These are phyloP conservation scores for Diplosphaera chodatii DNA, from an alignment of 139 green algal genomes.

Conservation along the genomic window DNA sequence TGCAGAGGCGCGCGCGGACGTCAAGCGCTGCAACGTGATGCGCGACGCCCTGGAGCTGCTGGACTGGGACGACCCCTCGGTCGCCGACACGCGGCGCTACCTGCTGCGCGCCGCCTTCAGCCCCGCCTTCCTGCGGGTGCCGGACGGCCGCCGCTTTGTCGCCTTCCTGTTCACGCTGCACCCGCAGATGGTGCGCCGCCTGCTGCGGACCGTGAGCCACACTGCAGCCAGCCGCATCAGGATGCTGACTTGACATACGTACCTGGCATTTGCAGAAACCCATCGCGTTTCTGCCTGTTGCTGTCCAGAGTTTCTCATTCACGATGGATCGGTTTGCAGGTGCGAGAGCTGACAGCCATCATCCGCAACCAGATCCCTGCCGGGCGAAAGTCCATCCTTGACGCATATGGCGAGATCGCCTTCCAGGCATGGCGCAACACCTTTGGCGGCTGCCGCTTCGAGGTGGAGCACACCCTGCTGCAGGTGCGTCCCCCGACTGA, in stretches of 20 bases:
- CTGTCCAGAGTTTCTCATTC: too few species aligned
- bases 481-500: too few species aligned
- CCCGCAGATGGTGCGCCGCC: constrained; percentile 10
- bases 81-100: constrained; percentile 54
- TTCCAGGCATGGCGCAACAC: constrained; percentile 63
- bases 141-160: constrained; percentile 71
- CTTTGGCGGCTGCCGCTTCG: constrained; percentile 37
- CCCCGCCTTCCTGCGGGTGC: constrained; percentile 54
- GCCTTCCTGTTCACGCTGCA: constrained; percentile 57
- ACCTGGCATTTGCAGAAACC: too few species aligned
- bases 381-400: constrained; percentile 51
- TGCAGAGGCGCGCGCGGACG: constrained; percentile 33
- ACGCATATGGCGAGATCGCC: constrained; percentile 75
- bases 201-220: too few species aligned
- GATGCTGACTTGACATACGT: too few species aligned
- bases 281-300: too few species aligned
- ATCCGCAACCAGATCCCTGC: constrained; percentile 72
- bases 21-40: constrained; percentile 64
- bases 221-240: too few species aligned
- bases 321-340: too few species aligned
- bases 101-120: constrained; percentile 57
- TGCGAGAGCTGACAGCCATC: constrained; percentile 60
- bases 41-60: constrained; percentile 56
- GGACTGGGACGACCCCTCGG: constrained; percentile 68
- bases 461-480: constrained; percentile 54